Base-by-base conservation (phyloP, 176 grass and related monocot genomes). In the Rhynchospora breviuscula region DNA sequence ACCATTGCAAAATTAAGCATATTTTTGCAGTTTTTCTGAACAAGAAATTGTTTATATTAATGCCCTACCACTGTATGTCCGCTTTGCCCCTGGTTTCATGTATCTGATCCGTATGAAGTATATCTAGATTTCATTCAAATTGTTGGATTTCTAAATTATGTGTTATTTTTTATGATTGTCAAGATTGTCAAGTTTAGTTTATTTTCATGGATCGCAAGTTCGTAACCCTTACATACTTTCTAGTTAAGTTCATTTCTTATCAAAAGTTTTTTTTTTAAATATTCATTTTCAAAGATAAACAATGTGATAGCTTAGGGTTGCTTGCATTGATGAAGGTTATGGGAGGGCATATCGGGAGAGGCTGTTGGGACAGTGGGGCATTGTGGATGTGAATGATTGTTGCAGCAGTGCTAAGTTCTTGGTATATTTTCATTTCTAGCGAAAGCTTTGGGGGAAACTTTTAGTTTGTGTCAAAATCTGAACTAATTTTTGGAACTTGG, bases 291-390 rank as follows among this genome's bases (percentile, higher is more conserved):
- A 44, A 72, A 0, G 8, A 47, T 48, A 49, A 65, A 7, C 2
- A 47, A 65, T 13, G 65, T 40, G n/a, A 67, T 58, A 61, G 14
- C 5, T 69, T 19, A 0, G 46, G 19, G 18, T 31, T 83, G 66
- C 44, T 71, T 84, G 11, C 22, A 59, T 60, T 85, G 59, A 85
- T 84, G 83, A 90, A 98, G 95, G 91, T 89, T 98, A 91, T 90
- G 95, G 95, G 81, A 91, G 95, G 86, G 90, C 93, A 59, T 98
- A 89, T 71, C 72, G 95, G 61, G 95, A 98, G 72, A 98, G 95
- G 85, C 66, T 98, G 43, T 76, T 98, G 63, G 64, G 85, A 69
- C 91, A 93, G 65, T 95, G 86, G 95, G 95, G 95, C 51, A 80
- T 94, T 87, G 89, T 98, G 23, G 95, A 95, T 83, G 92, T 95